Evolutionary conservation across 176 grass and related monocot genomes (phyloP), one percentile per base, ranked within the genome.

Genomic region (Sorghum bicolor): DNA sequence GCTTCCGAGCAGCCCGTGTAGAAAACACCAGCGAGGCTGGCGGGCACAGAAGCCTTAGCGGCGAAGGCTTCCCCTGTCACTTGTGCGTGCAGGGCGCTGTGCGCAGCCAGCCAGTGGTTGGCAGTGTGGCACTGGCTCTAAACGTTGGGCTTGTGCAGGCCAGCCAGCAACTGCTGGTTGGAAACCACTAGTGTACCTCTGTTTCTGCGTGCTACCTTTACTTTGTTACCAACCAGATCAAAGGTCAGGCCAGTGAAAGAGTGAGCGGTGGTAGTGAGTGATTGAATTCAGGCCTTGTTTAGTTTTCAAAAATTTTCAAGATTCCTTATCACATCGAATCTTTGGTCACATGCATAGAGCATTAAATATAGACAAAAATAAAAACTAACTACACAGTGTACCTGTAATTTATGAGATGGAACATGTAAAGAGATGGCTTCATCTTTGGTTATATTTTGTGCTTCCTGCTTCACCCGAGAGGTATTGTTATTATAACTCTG

Each of bases 51-150:
- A 72, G 47, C 67, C 79, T 82, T 82, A 72, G 80, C 80, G 80
- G 50, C 80, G 80, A 82, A 82, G 80, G 80, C 48, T 72, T 82
- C 41, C 65, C 66, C 22, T 79, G 17, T 17, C 8, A 5, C 14
- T 1, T 16, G 19, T 22, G 22, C 22, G 7, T n/a, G 28, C 29
- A 38, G 3, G 36, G 63, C 17, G 30, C 15, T 9, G 6, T 48
- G 40, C 66, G 8, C 31, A 22, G 41, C 1, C 15, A 66, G 29
- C 64, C 29, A 67, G 31, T 19, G 7, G 2, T 1, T 10, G 3
- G 8, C 17, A 2, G 25, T 29, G 55, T 29, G 26, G 13, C 61
- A 64, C 12, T 64, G 61, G 61, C 61, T 7, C 26, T 14, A 26
- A 29, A 5, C 25, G 25, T 29, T 63, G 60, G 28, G 28, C 48